A percentile compares a stretch with the other conserved stretches of the same genome.
Conservation (phyloP, 1,139 yeast species). For the Diutina sp. region DNA sequence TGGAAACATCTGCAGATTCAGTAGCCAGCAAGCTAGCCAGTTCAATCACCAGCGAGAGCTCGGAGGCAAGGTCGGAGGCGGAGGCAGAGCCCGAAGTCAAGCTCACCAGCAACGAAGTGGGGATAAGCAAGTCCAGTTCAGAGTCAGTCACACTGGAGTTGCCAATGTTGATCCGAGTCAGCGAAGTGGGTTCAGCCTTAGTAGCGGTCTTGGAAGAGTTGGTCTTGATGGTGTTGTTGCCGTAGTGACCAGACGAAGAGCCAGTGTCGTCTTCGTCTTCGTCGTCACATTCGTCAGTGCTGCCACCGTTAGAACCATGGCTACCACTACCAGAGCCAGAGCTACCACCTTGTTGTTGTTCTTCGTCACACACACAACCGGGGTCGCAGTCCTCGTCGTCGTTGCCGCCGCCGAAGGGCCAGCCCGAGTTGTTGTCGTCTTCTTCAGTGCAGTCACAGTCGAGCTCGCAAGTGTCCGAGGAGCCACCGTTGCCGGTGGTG, state of each 20-base stretch:
- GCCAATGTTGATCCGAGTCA: not conserved
- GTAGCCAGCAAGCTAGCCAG: not conserved
- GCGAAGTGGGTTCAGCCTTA: not conserved
- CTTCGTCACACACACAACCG: not conserved
- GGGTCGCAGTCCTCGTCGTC: conserved; percentile 1
- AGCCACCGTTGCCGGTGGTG: not conserved
- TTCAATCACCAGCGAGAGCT: not conserved
- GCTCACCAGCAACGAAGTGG: not conserved
- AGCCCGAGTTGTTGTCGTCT: not conserved
- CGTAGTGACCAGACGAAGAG: not conserved
- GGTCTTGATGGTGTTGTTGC: not conserved
- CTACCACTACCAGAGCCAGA: no score
- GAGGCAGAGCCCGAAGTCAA: not conserved
- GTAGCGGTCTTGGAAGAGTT: not conserved
- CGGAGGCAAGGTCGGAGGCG: not conserved
- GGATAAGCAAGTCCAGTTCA: not conserved
- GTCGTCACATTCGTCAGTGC: not conserved
- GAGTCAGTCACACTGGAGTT: not conserved
- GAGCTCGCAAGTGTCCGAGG: not conserved
- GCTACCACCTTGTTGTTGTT: not conserved
- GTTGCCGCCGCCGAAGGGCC: not conserved
- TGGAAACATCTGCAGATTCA: not conserved
- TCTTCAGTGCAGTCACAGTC: conserved; percentile 1
- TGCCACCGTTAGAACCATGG: not conserved
- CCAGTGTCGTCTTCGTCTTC: not conserved